Evolutionary conservation across 176 grass and related monocot species (phyloP).

Genomic region (Lolium rigidum): DNA sequence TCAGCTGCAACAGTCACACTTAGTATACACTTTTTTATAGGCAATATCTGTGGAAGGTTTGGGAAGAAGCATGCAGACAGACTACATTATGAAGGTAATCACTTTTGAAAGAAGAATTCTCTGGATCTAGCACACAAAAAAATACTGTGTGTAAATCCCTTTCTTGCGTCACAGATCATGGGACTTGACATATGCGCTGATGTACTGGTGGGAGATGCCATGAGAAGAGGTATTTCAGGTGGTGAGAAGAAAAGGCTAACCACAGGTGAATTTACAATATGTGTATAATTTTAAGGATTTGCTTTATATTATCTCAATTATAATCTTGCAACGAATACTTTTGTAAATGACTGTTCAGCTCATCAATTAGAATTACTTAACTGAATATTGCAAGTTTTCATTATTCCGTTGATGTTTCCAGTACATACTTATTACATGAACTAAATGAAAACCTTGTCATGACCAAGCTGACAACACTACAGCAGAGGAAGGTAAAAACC

Average conservation of each 20-base stretch:
- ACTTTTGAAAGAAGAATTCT: not conserved
- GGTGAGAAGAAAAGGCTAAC: conserved; percentile 77
- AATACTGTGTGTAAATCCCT: conserved; percentile 11
- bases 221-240: conserved; percentile 94
- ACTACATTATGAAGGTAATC: conserved; percentile 92
- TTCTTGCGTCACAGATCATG: conserved; percentile 66
- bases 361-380: not conserved
- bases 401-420: not conserved
- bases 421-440: not conserved
- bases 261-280: conserved; percentile 34
- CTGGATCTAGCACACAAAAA: not conserved
- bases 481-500: not conserved
- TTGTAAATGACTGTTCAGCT: not conserved
- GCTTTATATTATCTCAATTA: not conserved
- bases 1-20: not conserved
- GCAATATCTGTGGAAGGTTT: conserved; percentile 76
- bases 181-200: conserved; percentile 86
- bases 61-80: conserved; percentile 81
- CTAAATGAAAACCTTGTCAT: not conserved
- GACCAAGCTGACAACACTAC: not conserved
- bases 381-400: not conserved
- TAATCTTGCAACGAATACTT: not conserved
- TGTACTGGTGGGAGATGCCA: conserved; percentile 72
- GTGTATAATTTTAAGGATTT: not conserved
- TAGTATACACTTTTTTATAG: conserved; percentile 34